These are phyloP conservation scores for Arachis stenosperma DNA, from an alignment of 306 rosid species.

Conservation along the genomic window DNA sequence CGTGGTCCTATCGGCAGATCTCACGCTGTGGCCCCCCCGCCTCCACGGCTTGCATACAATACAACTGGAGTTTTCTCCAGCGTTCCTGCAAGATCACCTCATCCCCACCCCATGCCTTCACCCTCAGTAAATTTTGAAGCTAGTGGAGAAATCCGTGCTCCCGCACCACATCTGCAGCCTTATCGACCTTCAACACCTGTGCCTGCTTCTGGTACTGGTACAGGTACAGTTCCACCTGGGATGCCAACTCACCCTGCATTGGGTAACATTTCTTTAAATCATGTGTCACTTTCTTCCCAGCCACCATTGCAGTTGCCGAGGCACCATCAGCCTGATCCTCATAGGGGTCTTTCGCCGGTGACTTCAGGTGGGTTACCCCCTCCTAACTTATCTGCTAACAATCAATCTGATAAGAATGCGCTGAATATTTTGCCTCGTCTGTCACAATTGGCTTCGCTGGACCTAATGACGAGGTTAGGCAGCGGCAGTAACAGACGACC, in stretches of 20 bases:
- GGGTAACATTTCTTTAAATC: slow-evolving; percentile 36
- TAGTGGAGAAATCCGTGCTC: slow-evolving; percentile 60
- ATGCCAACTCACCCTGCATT: slow-evolving; percentile 51
- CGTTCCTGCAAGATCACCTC: slow-evolving; percentile 52
- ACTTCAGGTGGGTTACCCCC: slow-evolving; percentile 32
- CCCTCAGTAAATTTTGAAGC: slow-evolving; percentile 49
- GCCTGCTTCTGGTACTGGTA: slow-evolving; percentile 25
- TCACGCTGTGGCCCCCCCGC: slow-evolving; percentile 37
- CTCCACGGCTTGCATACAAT: slow-evolving; percentile 38
- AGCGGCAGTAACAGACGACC: slow-evolving; percentile 13
- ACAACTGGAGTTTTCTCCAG: slow-evolving; percentile 42
- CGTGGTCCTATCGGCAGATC: slow-evolving; percentile 44
- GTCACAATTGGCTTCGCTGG: slow-evolving; percentile 30
- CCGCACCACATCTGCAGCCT: slow-evolving; percentile 75
- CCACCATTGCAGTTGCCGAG: slow-evolving; percentile 35
- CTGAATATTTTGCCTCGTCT: slow-evolving; percentile 30
- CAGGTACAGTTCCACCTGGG: slow-evolving; percentile 37
- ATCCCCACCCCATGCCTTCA: slow-evolving; percentile 49
- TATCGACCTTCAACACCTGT: slow-evolving; percentile 50
- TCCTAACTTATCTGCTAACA: slow-evolving; percentile 44
- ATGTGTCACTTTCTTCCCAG: slow-evolving; percentile 31
- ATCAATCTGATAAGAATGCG: slow-evolving; percentile 41
- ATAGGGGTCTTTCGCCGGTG: slow-evolving; percentile 34
- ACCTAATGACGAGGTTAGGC: slow-evolving; percentile 33
- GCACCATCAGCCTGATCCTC: slow-evolving; percentile 39